A percentile compares a stretch with the other conserved stretches of the same genome.
Evolutionary conservation across 805 yeast species (phyloP).

Genomic region (Candida sakaeoensis): DNA sequence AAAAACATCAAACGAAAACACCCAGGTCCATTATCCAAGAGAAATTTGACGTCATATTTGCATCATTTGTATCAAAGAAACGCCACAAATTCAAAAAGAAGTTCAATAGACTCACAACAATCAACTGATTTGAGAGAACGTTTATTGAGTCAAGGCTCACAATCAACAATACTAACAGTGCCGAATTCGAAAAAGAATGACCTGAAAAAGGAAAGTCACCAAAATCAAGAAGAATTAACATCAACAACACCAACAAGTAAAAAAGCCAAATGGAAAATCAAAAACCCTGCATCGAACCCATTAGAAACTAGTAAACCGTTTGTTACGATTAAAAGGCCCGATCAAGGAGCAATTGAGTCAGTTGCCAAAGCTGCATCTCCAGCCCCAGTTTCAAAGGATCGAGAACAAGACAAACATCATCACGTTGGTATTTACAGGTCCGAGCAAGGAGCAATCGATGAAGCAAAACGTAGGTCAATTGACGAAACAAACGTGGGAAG

Average conservation of each 20-base stretch:
- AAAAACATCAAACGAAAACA: constrained; percentile 74
- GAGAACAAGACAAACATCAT: constrained; percentile 11
- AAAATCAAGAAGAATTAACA: not conserved
- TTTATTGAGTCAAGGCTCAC: constrained; percentile 7
- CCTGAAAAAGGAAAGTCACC: not conserved
- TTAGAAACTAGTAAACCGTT: constrained; percentile 59
- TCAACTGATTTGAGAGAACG: constrained; percentile 9
- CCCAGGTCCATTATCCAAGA: constrained; percentile 72
- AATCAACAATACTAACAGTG: constrained; percentile 6
- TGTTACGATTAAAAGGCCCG: constrained; percentile 66
- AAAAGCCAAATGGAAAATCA: constrained; percentile 43
- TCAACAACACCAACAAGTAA: constrained; percentile 7
- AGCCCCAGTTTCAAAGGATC: constrained; percentile 16
- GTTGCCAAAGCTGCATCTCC: constrained; percentile 12
- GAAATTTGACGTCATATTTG: constrained; percentile 65
- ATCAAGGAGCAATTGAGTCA: constrained; percentile 17
- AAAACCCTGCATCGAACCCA: constrained; percentile 69
- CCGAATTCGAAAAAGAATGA: constrained; percentile 5
- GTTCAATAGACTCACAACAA: constrained; percentile 33
- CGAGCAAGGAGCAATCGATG: constrained; percentile 42
- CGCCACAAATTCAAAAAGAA: constrained; percentile 36
- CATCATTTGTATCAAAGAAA: constrained; percentile 51
- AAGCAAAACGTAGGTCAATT: constrained; percentile 13
- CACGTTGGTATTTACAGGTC: constrained; percentile 36
- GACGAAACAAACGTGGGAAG: constrained; percentile 9